phyloP scores from a whole-genome alignment of 148 eudicot species.

The Talinum fruticosum region DNA sequence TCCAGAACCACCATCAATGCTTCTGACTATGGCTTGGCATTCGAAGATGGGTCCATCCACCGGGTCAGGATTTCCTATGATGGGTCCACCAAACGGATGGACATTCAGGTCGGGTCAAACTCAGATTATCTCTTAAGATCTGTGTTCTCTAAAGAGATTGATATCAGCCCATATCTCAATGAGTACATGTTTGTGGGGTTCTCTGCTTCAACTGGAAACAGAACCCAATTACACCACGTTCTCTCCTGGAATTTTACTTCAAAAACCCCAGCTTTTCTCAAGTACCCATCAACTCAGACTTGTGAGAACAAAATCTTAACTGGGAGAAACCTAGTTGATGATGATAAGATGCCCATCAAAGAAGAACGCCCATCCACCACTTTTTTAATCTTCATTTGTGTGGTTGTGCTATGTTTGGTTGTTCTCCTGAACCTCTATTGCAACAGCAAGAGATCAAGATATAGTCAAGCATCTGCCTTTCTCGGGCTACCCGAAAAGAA shows the following conservation, averaged over 20 bases:
- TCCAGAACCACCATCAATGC: constrained; percentile 49
- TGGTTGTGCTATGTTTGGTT: constrained; percentile 39
- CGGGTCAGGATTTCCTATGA: constrained; percentile 55
- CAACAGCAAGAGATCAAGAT: constrained; percentile 34
- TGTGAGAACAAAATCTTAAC: constrained; percentile 49
- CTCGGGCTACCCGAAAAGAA: constrained; percentile 36
- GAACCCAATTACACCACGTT: constrained; percentile 59
- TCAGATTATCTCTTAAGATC: constrained; percentile 25
- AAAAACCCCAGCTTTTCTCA: constrained; percentile 46
- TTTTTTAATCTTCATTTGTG: constrained; percentile 58
- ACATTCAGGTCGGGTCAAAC: constrained; percentile 46
- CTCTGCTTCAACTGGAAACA: constrained; percentile 83
- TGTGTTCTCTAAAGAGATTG: constrained; percentile 48
- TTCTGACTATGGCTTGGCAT: constrained; percentile 48
- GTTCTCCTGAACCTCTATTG: constrained; percentile 40
- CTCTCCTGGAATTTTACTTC: constrained; percentile 80
- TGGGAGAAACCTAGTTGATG: constrained; percentile 18
- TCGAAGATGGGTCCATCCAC: constrained; percentile 56
- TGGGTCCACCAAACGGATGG: constrained; percentile 37
- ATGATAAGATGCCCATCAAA: constrained; percentile 7
- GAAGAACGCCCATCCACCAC: constrained; percentile 31
- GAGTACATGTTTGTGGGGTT: constrained; percentile 90
- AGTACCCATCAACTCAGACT: constrained; percentile 45
- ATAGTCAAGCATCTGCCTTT: constrained; percentile 5
- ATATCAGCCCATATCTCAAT: constrained; percentile 50